phyloP scores from a whole-genome alignment of 2,329 filamentous ascomycete species.

The Aspergillus eucalypticola region DNA sequence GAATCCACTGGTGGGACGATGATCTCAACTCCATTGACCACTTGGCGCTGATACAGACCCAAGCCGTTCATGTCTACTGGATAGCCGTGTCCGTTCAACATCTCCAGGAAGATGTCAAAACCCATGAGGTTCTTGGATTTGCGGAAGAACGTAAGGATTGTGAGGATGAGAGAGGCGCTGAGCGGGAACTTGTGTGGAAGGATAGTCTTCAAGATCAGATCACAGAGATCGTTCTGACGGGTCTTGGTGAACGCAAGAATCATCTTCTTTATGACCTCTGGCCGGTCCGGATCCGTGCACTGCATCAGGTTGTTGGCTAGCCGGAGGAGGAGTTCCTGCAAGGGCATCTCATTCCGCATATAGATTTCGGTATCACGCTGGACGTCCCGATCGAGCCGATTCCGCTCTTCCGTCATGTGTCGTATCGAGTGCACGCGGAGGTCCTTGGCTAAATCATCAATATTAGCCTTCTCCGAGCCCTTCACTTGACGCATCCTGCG shows the following conservation, averaged over 20 bases:
- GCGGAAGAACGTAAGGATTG: conserved; percentile 40
- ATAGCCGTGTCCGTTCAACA: conserved; percentile 38
- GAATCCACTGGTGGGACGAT: conserved; percentile 37
- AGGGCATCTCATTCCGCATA: conserved; percentile 30
- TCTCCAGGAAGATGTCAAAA: conserved; percentile 43
- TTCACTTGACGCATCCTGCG: conserved; percentile 35
- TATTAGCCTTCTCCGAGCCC: conserved; percentile 23
- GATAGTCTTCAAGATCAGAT: conserved; percentile 40
- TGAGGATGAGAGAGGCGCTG: conserved; percentile 37
- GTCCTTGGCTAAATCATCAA: conserved; percentile 35
- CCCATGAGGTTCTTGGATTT: conserved; percentile 43
- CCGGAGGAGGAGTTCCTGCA: conserved; percentile 39
- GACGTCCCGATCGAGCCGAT: conserved; percentile 31
- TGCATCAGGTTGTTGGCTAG: conserved; percentile 38
- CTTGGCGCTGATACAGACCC: conserved; percentile 26
- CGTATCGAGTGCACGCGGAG: conserved; percentile 24
- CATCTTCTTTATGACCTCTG: conserved; percentile 34
- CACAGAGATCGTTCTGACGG: conserved; percentile 43
- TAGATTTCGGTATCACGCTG: conserved; percentile 33
- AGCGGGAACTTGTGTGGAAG: conserved; percentile 41
- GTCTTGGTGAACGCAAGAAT: conserved; percentile 41
- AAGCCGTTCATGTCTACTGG: conserved; percentile 35
- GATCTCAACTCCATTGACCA: conserved; percentile 40
- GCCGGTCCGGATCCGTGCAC: conserved; percentile 39
- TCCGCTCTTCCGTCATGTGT: conserved; percentile 19